These are phyloP conservation scores for Emericellopsis atlantica DNA, from an alignment of 2,329 filamentous ascomycete species.

Conservation along the genomic window DNA sequence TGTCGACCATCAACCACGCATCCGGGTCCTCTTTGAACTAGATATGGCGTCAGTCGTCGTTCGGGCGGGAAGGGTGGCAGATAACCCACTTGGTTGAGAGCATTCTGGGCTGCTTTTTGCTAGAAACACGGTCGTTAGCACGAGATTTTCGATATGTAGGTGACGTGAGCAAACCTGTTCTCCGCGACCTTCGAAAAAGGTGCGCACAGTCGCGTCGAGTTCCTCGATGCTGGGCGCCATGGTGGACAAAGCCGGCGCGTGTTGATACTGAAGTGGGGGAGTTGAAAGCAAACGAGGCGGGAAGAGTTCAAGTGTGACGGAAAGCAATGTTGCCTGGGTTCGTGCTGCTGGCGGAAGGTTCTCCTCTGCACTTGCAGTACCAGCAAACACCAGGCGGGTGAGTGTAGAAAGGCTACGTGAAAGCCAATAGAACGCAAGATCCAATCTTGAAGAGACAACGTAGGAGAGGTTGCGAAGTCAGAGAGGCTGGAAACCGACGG, in stretches of 20 bases:
- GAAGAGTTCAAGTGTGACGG: background rate
- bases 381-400: no score
- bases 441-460: no score
- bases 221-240: conserved; percentile 74
- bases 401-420: no score
- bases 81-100: conserved; percentile 72
- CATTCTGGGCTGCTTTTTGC: conserved; percentile 94
- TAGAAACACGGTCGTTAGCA: conserved; percentile 23
- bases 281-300: conserved; percentile 1
- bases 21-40: conserved; percentile 99
- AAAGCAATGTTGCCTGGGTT: background rate
- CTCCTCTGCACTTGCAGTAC: no score
- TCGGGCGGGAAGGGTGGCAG: conserved; percentile 1
- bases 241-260: conserved; percentile 20
- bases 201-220: conserved; percentile 90
- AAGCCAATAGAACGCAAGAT: no score
- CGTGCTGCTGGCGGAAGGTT: background rate
- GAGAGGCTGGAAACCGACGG: no score
- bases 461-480: no score
- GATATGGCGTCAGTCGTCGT: conserved; percentile 6
- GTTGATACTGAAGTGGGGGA: conserved; percentile 17
- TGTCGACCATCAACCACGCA: conserved; percentile 93
- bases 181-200: conserved; percentile 95
- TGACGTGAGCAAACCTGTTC: conserved; percentile 55
- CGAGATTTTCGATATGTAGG: background rate